Conservation (phyloP, 768 basidiomycete genomes). For the Lentinula detonsa region DNA sequence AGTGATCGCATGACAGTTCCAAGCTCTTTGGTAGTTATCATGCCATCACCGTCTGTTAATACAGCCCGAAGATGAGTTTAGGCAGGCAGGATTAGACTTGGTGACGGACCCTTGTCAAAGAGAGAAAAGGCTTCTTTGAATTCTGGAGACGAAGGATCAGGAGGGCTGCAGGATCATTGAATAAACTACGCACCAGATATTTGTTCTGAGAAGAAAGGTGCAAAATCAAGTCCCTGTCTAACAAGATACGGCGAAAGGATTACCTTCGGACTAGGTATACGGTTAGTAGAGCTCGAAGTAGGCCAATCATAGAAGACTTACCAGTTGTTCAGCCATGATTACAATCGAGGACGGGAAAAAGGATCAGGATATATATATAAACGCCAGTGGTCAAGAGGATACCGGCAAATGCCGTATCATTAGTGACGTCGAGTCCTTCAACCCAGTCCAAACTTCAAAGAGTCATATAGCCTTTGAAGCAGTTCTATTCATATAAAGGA, state of each 20-base stretch:
- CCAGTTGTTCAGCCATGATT: constrained; percentile 54
- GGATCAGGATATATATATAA: constrained; percentile 8
- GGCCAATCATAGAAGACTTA: constrained; percentile 20
- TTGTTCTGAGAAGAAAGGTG: constrained; percentile 55
- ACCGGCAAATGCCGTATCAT: neutral
- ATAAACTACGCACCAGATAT: constrained; percentile 63
- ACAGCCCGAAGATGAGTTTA: constrained; percentile 1
- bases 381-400: neutral
- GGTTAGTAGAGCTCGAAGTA: constrained; percentile 8
- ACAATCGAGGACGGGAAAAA: constrained; percentile 1
- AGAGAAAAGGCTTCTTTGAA: constrained; percentile 99
- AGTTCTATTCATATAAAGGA: too few relatives aligned
- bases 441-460: too few relatives aligned
- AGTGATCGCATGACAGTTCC: constrained; percentile 92
- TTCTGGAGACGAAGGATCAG: constrained; percentile 41
- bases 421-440: too few relatives aligned
- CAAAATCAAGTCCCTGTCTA: neutral
- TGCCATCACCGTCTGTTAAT: constrained; percentile 81
- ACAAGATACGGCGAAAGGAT: constrained; percentile 11
- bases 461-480: too few relatives aligned
- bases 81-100: constrained; percentile 1
- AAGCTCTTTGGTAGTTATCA: constrained; percentile 86
- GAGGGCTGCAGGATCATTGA: neutral
- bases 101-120: constrained; percentile 82
- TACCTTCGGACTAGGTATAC: constrained; percentile 51